A percentile compares a stretch with the other conserved stretches of the same genome.
These are phyloP conservation scores for Cercophora scortea DNA, from an alignment of 495 filamentous ascomycete species.

Conservation along the genomic window DNA sequence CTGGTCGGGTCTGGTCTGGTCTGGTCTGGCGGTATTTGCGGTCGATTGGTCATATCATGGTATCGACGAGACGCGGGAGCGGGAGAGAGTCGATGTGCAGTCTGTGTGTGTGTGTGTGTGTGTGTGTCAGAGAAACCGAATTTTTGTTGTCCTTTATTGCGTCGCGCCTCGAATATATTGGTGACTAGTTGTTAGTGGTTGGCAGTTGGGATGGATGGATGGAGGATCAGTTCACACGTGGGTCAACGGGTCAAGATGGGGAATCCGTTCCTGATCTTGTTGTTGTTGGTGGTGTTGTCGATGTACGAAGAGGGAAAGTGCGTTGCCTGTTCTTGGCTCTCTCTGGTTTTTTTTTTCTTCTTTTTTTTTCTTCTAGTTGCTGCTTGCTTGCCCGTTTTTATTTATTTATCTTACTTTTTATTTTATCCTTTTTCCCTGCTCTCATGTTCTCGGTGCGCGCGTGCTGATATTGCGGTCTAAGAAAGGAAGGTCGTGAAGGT, in stretches of 20 bases:
- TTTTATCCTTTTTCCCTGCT: too few species aligned
- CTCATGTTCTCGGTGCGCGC: too few species aligned
- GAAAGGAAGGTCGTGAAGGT: too few species aligned
- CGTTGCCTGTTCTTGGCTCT: not conserved
- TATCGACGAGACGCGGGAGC: not conserved
- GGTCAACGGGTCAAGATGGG: too few species aligned
- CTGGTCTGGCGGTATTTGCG: not conserved
- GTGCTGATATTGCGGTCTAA: too few species aligned
- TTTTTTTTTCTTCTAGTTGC: not conserved
- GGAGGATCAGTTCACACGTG: not conserved
- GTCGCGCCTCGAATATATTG: not conserved
- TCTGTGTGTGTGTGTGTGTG: not conserved
- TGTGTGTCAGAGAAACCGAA: not conserved
- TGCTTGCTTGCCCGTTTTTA: too few species aligned
- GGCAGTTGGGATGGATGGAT: too few species aligned
- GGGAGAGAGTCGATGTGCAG: too few species aligned
- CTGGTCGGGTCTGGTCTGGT: not conserved
- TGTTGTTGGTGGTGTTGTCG: not conserved
- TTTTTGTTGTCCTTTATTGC: not conserved
- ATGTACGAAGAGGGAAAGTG: not conserved
- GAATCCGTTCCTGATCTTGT: not conserved
- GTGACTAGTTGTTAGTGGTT: not conserved
- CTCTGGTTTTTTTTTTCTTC: conserved; percentile 1
- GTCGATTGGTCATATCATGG: not conserved
- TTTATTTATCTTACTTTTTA: too few species aligned